A percentile compares a stretch with the other conserved stretches of the same genome.
Evolutionary conservation across 2,329 filamentous ascomycete species (phyloP).

Genomic region (Aspergillus sp.): DNA sequence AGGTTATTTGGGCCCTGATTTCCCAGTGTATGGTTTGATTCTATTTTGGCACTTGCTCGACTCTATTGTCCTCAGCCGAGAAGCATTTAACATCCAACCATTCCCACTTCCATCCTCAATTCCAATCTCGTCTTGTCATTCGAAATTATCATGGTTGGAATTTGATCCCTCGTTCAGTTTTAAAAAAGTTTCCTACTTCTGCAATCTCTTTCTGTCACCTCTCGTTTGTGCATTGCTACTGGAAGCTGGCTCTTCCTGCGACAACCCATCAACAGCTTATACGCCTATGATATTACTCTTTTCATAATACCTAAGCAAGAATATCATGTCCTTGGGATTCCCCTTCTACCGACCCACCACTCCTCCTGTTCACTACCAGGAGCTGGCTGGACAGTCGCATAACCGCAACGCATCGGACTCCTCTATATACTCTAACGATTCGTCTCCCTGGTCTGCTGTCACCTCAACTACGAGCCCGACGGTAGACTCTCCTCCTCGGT

Average conservation of each 20-base stretch:
- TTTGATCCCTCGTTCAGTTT: constrained; percentile 18
- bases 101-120: constrained; percentile 25
- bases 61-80: constrained; percentile 18
- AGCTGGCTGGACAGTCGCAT: constrained; percentile 45
- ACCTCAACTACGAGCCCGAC: constrained; percentile 69
- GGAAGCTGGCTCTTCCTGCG: constrained; percentile 28
- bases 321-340: constrained; percentile 43
- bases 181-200: constrained; percentile 15
- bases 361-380: constrained; percentile 41
- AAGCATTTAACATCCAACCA: constrained; percentile 43
- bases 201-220: constrained; percentile 14
- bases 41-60: constrained; percentile 26
- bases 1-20: constrained; percentile 33
- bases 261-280: not conserved
- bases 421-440: constrained; percentile 67
- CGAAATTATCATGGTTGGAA: constrained; percentile 23
- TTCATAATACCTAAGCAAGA: not conserved
- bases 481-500: constrained; percentile 66
- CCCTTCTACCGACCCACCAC: constrained; percentile 47
- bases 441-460: constrained; percentile 67
- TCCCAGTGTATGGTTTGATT: constrained; percentile 20
- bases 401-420: constrained; percentile 64
- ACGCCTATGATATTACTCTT: not conserved
- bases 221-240: constrained; percentile 12
- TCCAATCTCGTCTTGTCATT: constrained; percentile 13